Base-by-base conservation (phyloP, 2,329 filamentous ascomycete genomes). In the Catunica adiposa region DNA sequence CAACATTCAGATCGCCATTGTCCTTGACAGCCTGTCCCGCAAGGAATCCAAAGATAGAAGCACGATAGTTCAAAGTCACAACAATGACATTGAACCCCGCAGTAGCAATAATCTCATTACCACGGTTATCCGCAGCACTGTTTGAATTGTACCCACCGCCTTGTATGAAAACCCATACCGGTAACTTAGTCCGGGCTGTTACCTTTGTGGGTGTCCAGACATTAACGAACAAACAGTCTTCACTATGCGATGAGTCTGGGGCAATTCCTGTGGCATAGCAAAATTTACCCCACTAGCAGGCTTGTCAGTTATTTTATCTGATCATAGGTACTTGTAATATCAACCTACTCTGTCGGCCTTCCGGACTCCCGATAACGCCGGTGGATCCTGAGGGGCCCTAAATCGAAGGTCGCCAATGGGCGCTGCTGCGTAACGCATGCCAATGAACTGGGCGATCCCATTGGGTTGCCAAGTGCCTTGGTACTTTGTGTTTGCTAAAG, bases 201-300 rank as follows among this genome's bases (percentile, higher is more conserved):
- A 62, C 61, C 15, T 61, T 62, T 42, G 68, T 65, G 0, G 73
- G 73, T 0, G 68, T 69, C 71, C 71, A 76, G 57, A 76, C 68
- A 55, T 76, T 76, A 48, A 72, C 64, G 38, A 69, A 69, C 42
- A 76, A 63, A 51, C 73, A 76, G 61, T 76, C 73, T 58, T 76
- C 74, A 15, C 66, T 66, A 56, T 67, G 69, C 3, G 64, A 62
- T 1, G 60, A 58, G 11, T 22, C 22, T 29, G 48, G 4, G 14
- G 51, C 40, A 17, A 55, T 25, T 7, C 40, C 53, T 5, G 55
- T 59, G 3, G 52, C 59, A 26, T 55, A 54, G 48, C 57, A 57
- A 2, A 17, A 22, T n/a, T 57, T 55, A 3, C 58, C 56, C 23
- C 53, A 58, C 56, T 60, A 34, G 29, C 11, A 34, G 11, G 11